Base-by-base conservation (phyloP, 2,329 filamentous ascomycete genomes). In the Penicillium sp. region DNA sequence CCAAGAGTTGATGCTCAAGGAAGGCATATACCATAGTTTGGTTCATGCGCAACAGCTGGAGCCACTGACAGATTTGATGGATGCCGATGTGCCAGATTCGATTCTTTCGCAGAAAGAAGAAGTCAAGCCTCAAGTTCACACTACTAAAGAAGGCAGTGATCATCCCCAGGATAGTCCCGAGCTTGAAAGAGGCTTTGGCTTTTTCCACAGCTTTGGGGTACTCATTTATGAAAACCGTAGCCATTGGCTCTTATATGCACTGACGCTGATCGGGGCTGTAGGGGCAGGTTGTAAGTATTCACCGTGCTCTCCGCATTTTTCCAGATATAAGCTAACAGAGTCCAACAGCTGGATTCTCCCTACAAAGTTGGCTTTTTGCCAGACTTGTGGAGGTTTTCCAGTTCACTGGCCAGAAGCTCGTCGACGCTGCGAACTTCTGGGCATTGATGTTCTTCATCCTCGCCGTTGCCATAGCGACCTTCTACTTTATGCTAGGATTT, bases 1-100 rank as follows among this genome's bases (percentile, higher is more conserved):
- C 60, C 83, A 90, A 7, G 81, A 84, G 41, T 80, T 96, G 0
- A 77, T 95, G 1, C 69, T 80, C 37, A 77, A 84, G 5, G 77
- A 75, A 34, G 79, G 88, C 1, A 78, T 88, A 18, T 93, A 93
- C 64, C 81, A 81, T 37, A 81, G 80, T 2, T 80, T 92, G 6
- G 88, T 91, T 2, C 76, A 79, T 5, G 80, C 76, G 8, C 69
- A 71, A 42, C 58, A 61, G 18, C 62, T 72, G 16, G 65, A 65
- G 12, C 56, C 62, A 34, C n/a, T 55, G 41, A 48, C n/a, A 9
- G 52, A 31, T 23, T 10, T 29, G 16, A 10, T 37, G 23, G 46
- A 49, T 12, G 13, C n/a, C 3, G 42, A 31, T 3, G 18, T 23
- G 3, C 15, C 37, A 16, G 29, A 1, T 3, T 50, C 34, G 7